A percentile compares a stretch with the other conserved stretches of the same genome.
phyloP scores from a whole-genome alignment of 1,284 basidiomycete species.

The Golubevia sp. region DNA sequence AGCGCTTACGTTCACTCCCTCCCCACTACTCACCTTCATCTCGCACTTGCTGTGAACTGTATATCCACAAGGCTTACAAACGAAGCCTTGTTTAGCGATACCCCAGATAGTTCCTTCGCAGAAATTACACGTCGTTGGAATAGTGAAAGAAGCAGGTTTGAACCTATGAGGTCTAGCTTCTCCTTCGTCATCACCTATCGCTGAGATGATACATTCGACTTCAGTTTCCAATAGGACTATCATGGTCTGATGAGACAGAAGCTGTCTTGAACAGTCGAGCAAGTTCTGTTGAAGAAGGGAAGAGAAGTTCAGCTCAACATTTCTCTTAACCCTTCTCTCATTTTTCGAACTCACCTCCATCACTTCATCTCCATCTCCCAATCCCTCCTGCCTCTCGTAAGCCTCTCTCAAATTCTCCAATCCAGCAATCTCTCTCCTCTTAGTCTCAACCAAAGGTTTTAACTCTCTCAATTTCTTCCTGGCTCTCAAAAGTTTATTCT shows the following conservation, averaged over 20 bases:
- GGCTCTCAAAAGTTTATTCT: slow-evolving; percentile 30
- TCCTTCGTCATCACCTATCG: slow-evolving; percentile 29
- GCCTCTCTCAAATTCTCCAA: slow-evolving; percentile 32
- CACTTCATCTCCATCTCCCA: slow-evolving; percentile 36
- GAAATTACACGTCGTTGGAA: slow-evolving; percentile 37
- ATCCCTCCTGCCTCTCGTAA: slow-evolving; percentile 20
- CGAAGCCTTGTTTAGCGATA: slow-evolving; percentile 27
- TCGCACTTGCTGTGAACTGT: slow-evolving; percentile 43
- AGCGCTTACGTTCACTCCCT: neutral
- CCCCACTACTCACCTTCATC: slow-evolving; percentile 24
- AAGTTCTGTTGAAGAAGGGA: slow-evolving; percentile 13
- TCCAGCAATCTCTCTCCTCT: slow-evolving; percentile 25
- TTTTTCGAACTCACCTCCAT: slow-evolving; percentile 16
- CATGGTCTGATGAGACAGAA: slow-evolving; percentile 24
- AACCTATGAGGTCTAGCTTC: slow-evolving; percentile 33
- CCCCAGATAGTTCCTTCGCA: slow-evolving; percentile 41
- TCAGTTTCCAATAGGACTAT: slow-evolving; percentile 23
- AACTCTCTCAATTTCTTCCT: slow-evolving; percentile 22
- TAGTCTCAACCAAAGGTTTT: slow-evolving; percentile 20
- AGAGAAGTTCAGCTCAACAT: too few relatives aligned
- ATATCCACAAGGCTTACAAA: slow-evolving; percentile 42
- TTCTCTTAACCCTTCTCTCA: too few relatives aligned
- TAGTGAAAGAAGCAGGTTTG: slow-evolving; percentile 36
- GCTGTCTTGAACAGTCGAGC: slow-evolving; percentile 19
- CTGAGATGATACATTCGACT: slow-evolving; percentile 18